Evolutionary conservation across 192 early-diverging fungal genomes (phyloP).

Genomic region (Umbelopsis ramanniana): DNA sequence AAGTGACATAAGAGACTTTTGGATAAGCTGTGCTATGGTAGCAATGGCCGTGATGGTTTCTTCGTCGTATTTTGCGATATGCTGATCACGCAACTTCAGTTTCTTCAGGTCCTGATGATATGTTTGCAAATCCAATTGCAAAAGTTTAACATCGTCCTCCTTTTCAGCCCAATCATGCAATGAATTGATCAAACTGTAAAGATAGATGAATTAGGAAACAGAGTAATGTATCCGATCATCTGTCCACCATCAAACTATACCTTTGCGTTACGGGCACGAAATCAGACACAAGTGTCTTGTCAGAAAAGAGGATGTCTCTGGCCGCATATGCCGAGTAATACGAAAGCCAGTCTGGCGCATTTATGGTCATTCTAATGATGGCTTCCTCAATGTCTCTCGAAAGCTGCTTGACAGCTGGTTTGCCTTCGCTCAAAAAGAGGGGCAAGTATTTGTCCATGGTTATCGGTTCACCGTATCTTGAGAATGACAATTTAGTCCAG

Average conservation of each 20-base stretch:
- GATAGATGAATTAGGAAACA: not conserved
- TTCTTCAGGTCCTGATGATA: conserved; percentile 40
- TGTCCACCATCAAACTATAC: conserved; percentile 12
- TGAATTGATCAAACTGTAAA: conserved; percentile 35
- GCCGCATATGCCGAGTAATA: conserved; percentile 45
- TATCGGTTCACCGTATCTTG: conserved; percentile 52
- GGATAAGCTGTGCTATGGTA: conserved; percentile 34
- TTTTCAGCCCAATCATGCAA: conserved; percentile 26
- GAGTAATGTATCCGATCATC: not conserved
- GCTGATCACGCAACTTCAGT: conserved; percentile 32
- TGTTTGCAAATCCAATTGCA: conserved; percentile 36
- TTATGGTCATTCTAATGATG: conserved; percentile 50
- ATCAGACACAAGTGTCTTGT: conserved; percentile 36
- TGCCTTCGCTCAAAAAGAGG: conserved; percentile 43
- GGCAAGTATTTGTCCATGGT: conserved; percentile 41
- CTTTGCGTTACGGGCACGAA: conserved; percentile 54
- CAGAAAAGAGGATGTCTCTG: conserved; percentile 45
- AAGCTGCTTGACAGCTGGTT: conserved; percentile 44
- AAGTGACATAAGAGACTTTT: conserved; percentile 24
- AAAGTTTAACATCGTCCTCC: conserved; percentile 23
- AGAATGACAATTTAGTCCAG: not conserved
- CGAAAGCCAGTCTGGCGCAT: conserved; percentile 54
- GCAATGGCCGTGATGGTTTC: conserved; percentile 32
- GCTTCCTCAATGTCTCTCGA: conserved; percentile 45
- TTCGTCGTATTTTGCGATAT: conserved; percentile 47